Evolutionary conservation across 2,329 filamentous ascomycete species (phyloP).

Genomic region (Microsporum ferrugineum): DNA sequence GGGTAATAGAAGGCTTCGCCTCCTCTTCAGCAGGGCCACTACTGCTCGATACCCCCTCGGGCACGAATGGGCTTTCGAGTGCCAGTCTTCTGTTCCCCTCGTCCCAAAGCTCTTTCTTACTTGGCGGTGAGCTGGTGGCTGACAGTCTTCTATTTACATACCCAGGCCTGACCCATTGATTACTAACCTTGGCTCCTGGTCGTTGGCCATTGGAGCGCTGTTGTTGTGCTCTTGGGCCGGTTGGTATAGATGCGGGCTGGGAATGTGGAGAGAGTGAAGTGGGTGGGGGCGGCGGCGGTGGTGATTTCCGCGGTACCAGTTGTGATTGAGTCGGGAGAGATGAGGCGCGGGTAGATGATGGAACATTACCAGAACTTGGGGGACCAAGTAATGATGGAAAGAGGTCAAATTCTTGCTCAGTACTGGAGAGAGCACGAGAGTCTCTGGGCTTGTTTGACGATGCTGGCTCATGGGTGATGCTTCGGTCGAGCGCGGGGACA

Average conservation of each 20-base stretch:
- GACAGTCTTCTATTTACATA: constrained; percentile 17
- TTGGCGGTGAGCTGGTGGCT: constrained; percentile 11
- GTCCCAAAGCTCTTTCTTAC: constrained; percentile 22
- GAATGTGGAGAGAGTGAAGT: constrained; percentile 25
- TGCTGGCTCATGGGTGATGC: not conserved
- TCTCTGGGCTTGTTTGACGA: not conserved
- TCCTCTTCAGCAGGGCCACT: not conserved
- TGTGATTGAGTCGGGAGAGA: not conserved
- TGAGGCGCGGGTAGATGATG: not conserved
- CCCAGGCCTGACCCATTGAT: constrained; percentile 31
- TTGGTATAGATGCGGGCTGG: constrained; percentile 29
- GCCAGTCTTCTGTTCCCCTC: not conserved
- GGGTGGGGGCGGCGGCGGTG: constrained; percentile 12
- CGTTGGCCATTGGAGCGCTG: constrained; percentile 22
- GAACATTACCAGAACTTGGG: not conserved
- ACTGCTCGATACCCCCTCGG: not conserved
- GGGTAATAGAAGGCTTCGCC: not conserved
- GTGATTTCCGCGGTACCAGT: constrained; percentile 15
- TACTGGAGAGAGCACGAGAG: not conserved
- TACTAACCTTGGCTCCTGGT: constrained; percentile 25
- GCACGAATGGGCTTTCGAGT: not conserved
- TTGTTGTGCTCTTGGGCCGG: constrained; percentile 31
- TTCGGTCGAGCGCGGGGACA: not conserved
- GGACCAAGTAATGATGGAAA: not conserved
- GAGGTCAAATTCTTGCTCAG: not conserved